These are phyloP conservation scores for Aplosporella prunicola DNA, from an alignment of 2,329 filamentous ascomycete genomes.

Conservation along the genomic window DNA sequence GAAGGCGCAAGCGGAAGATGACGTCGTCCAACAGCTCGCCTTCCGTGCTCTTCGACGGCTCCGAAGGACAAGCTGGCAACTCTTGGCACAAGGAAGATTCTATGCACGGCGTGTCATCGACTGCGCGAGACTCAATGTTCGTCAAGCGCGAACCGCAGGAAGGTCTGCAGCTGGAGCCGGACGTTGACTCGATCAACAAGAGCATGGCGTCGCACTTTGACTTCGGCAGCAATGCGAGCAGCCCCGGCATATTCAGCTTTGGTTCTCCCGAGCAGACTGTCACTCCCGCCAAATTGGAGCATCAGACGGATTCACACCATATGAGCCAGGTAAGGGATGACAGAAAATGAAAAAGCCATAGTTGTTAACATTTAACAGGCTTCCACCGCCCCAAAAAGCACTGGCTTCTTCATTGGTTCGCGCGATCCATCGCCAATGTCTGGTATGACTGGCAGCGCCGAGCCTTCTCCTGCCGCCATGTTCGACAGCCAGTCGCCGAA, in stretches of 20 bases:
- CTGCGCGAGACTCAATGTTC: slow-evolving; percentile 17
- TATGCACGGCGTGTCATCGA: background rate
- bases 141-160: slow-evolving; percentile 4
- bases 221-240: slow-evolving; percentile 48
- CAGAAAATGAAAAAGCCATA: background rate
- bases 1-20: slow-evolving; percentile 29
- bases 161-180: slow-evolving; percentile 19
- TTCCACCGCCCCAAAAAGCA: background rate
- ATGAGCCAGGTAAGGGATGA: slow-evolving; percentile 1
- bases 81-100: slow-evolving; percentile 6
- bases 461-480: slow-evolving; percentile 3
- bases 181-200: slow-evolving; percentile 34
- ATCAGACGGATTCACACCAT: background rate
- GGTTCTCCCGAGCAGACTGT: slow-evolving; percentile 3
- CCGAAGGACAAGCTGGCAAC: slow-evolving; percentile 1
- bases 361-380: background rate
- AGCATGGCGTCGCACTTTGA: slow-evolving; percentile 45
- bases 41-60: slow-evolving; percentile 12
- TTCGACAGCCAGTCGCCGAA: slow-evolving; percentile 4
- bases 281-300: slow-evolving; percentile 1
- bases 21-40: slow-evolving; percentile 29
- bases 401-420: slow-evolving; percentile 5
- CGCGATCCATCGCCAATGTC: slow-evolving; percentile 9
- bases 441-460: slow-evolving; percentile 5
- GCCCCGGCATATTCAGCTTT: slow-evolving; percentile 29